phyloP scores from a whole-genome alignment of 441 rosid species.

The Gossypium gossypioides region DNA sequence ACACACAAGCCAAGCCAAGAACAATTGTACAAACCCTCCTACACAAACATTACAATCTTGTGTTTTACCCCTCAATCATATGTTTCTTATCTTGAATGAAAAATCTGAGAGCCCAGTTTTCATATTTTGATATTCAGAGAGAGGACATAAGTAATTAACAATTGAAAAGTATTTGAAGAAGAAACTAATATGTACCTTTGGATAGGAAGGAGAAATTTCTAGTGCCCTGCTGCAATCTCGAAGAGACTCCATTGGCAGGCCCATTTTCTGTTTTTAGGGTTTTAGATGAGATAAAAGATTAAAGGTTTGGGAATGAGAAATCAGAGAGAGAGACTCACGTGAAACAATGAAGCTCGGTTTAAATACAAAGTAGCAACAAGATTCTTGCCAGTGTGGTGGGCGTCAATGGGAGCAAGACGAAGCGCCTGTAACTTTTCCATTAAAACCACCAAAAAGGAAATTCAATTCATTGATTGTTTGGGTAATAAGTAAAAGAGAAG shows the following conservation, averaged over 20 bases:
- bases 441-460: background rate
- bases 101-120: background rate
- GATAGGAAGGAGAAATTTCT: constrained; percentile 50
- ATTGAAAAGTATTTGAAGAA: background rate
- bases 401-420: constrained; percentile 53
- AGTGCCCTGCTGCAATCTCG: constrained; percentile 73
- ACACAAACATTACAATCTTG: background rate
- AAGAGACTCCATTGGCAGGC: constrained; percentile 41
- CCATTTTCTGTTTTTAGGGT: constrained; percentile 36
- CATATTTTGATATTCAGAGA: background rate
- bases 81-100: background rate
- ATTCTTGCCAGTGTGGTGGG: constrained; percentile 46
- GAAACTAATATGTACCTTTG: constrained; percentile 43
- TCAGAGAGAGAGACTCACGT: constrained; percentile 28
- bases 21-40: background rate
- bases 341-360: constrained; percentile 60
- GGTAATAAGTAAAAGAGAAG: background rate
- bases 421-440: constrained; percentile 37
- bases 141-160: background rate
- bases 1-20: background rate
- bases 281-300: background rate
- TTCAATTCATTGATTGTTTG: background rate
- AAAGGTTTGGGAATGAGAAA: background rate
- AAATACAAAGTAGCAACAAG: constrained; percentile 59
- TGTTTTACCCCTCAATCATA: background rate